Evolutionary conservation across 768 basidiomycete genomes (phyloP), one percentile per base, ranked within the genome.

Genomic region (Kwoniella sp.): DNA sequence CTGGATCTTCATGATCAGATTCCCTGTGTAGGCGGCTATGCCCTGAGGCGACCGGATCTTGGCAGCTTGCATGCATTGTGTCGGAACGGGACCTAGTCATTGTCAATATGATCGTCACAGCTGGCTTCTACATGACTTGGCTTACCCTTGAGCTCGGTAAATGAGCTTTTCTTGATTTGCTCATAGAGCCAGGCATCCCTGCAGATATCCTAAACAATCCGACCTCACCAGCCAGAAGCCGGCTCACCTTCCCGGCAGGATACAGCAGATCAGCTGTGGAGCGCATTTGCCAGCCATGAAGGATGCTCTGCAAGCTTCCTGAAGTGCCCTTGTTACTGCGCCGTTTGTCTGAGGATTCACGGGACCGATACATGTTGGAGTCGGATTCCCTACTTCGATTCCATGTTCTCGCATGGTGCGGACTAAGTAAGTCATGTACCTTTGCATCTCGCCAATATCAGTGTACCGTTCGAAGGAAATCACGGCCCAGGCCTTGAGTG

Each of bases 31-130:
- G 8, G 71, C 64, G 12, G 63, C 63, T 1, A 70, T 63, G 19
- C 70, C 65, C 28, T 61, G 47, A 0, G 60, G 51, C n/a, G 27
- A 56, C n/a, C 56, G 39, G 46, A 72, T 56, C 54, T 71, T 71
- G 44, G 60, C 50, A 4, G 67, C 64, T 57, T 70, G 69, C 51
- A 74, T 65, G 31, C 73, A 74, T 48, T 74, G 73, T 3, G 73
- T 74, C 3, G 69, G 67, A 7, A 74, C 70, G 2, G 72, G 72
- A 37, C 27, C 65, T 65, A n/a, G n/a, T n/a, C n/a, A n/a, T n/a
- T n/a, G n/a, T n/a, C 25, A 47, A 37, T 29, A 8, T 34, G n/a
- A n/a, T n/a, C n/a, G n/a, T n/a, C n/a, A n/a, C n/a, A n/a, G n/a
- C n/a, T n/a, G n/a, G n/a, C n/a, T n/a, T n/a, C n/a, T n/a, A n/a